A percentile compares a stretch with the other conserved stretches of the same genome.
phyloP scores from a whole-genome alignment of 2,329 filamentous ascomycete genomes.

The Trichoderma endophyticum region DNA sequence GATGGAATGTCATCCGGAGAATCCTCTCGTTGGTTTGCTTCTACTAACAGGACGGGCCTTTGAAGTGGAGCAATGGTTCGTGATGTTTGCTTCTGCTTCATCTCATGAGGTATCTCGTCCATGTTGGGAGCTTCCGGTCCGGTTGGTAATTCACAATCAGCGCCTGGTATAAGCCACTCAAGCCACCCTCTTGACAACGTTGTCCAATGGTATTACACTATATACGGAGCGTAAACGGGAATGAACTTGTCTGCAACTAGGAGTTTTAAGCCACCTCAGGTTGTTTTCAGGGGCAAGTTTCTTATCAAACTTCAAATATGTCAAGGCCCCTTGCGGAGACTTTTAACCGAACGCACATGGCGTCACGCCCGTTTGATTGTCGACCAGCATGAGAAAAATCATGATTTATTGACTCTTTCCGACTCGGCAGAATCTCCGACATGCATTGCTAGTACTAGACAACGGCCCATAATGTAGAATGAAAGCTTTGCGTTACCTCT shows the following conservation, averaged over 20 bases:
- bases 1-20: background rate
- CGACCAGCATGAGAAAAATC: background rate
- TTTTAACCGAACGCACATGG: constrained; percentile 1
- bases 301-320: background rate
- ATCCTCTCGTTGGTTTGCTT: background rate
- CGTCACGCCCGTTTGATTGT: background rate
- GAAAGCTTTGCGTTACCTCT: background rate
- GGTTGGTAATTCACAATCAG: background rate
- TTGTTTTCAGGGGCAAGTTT: background rate
- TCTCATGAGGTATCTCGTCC: background rate
- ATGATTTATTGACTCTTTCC: background rate
- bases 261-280: constrained; percentile 1
- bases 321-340: constrained; percentile 1
- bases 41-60: background rate
- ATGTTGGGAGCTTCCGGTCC: background rate
- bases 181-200: background rate
- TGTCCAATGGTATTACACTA: background rate
- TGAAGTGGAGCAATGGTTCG: background rate
- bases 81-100: background rate
- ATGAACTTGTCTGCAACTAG: background rate
- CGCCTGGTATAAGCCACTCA: background rate
- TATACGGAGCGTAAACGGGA: background rate
- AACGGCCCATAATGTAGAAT: background rate
- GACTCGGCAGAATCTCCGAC: background rate
- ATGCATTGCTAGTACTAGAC: background rate